Evolutionary conservation across 345 rosid genomes (phyloP).

Genomic region (Passiflora organensis): DNA sequence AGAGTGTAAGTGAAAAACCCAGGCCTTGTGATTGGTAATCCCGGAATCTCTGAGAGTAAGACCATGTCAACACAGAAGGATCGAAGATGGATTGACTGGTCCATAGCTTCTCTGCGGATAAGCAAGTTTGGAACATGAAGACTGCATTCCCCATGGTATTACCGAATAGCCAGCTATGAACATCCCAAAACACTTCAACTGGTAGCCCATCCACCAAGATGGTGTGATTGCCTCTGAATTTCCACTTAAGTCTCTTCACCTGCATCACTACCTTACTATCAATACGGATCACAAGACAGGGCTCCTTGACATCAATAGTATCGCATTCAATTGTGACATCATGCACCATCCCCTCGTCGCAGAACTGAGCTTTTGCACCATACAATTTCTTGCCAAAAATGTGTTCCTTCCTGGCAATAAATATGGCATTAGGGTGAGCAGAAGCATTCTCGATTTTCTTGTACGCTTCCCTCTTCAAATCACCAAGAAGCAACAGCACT

Average conservation of each 20-base stretch:
- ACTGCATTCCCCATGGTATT: constrained; percentile 67
- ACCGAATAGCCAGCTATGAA: constrained; percentile 91
- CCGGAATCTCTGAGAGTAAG: constrained; percentile 41
- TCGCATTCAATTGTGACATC: constrained; percentile 80
- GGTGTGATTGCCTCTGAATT: constrained; percentile 84
- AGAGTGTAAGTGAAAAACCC: constrained; percentile 60
- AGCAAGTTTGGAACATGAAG: constrained; percentile 80
- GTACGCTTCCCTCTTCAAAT: constrained; percentile 71
- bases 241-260: constrained; percentile 83
- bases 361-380: constrained; percentile 68
- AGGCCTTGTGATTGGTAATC: constrained; percentile 58
- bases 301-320: constrained; percentile 50
- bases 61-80: constrained; percentile 32
- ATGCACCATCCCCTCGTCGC: constrained; percentile 55
- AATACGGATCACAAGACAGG: constrained; percentile 69
- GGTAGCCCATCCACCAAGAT: constrained; percentile 75
- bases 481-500: constrained; percentile 67
- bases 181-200: constrained; percentile 93
- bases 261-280: constrained; percentile 71
- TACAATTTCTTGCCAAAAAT: constrained; percentile 75
- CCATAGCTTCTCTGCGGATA: constrained; percentile 39
- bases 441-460: constrained; percentile 51
- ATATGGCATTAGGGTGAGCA: constrained; percentile 34
- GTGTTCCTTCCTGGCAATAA: constrained; percentile 71
- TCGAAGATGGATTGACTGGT: constrained; percentile 37